These are phyloP conservation scores for Lagenaria siceraria DNA, from an alignment of 306 rosid species.

Conservation along the genomic window DNA sequence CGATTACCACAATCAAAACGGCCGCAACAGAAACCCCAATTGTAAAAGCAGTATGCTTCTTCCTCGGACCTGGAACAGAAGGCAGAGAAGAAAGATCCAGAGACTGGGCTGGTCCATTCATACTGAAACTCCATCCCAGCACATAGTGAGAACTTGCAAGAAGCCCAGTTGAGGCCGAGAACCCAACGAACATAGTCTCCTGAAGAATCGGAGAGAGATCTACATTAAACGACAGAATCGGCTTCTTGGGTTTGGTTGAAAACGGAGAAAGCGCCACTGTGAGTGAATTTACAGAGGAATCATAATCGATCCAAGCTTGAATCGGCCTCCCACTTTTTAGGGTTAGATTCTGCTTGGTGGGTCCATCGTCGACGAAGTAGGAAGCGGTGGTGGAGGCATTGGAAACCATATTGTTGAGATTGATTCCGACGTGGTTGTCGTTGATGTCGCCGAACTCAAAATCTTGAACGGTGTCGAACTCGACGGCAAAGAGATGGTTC, in stretches of 20 bases:
- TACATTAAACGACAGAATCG: conserved; percentile 32
- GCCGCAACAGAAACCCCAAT: conserved; percentile 25
- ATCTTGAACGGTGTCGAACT: conserved; percentile 76
- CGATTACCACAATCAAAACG: conserved; percentile 14
- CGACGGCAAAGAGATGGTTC: conserved; percentile 67
- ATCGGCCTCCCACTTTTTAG: conserved; percentile 46
- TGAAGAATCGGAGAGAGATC: conserved; percentile 43
- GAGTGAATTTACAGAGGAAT: conserved; percentile 24
- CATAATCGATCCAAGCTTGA: conserved; percentile 69
- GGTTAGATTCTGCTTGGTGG: conserved; percentile 19
- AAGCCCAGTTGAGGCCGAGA: conserved; percentile 78
- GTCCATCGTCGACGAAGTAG: conserved; percentile 22
- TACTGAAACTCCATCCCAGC: conserved; percentile 80
- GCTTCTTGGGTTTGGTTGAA: conserved; percentile 44
- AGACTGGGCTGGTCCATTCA: conserved; percentile 40
- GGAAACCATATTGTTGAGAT: conserved; percentile 50
- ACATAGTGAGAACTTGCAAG: conserved; percentile 86
- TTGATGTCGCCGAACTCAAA: conserved; percentile 72
- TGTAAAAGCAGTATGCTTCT: conserved; percentile 28
- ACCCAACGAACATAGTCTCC: conserved; percentile 69
- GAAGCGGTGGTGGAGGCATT: conserved; percentile 35
- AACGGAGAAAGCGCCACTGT: conserved; percentile 43
- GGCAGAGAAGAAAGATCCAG: conserved; percentile 55
- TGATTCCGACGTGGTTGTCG: conserved; percentile 73
- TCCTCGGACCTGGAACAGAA: conserved; percentile 44